Conservation (phyloP, 1,139 yeast species). For the Blastobotrys aristatus region DNA sequence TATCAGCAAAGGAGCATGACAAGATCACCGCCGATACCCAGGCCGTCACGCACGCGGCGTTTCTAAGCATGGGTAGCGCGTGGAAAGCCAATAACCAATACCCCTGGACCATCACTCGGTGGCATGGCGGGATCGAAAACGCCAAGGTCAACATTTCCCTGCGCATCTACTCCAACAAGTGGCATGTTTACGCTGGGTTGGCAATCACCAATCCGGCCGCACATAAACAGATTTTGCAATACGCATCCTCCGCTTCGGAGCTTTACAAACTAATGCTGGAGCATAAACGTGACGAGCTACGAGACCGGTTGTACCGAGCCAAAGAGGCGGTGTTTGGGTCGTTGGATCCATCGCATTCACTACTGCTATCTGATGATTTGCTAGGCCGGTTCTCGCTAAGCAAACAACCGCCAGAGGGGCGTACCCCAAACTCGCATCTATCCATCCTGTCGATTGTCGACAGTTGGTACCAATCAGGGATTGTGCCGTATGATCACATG, state of each 20-base stretch:
- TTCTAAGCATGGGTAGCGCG: conserved; percentile 93
- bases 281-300: conserved; percentile 54
- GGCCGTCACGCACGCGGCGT: conserved; percentile 98
- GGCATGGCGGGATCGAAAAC: conserved; percentile 93
- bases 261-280: conserved; percentile 78
- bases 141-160: conserved; percentile 91
- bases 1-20: conserved; percentile 84
- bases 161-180: conserved; percentile 84
- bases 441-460: conserved; percentile 88
- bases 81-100: conserved; percentile 81
- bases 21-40: conserved; percentile 96
- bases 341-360: conserved; percentile 46
- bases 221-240: conserved; percentile 84
- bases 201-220: conserved; percentile 96
- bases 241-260: conserved; percentile 78
- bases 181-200: conserved; percentile 98
- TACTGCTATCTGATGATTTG: conserved; percentile 73
- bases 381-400: conserved; percentile 75
- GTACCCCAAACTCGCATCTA: conserved; percentile 81
- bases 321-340: conserved; percentile 72
- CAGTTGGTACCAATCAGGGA: conserved; percentile 80
- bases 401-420: conserved; percentile 66
- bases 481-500: conserved; percentile 92
- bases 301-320: conserved; percentile 57
- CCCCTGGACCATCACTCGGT: conserved; percentile 86